Conservation (phyloP, 257 asterid species). For the Sherardia arvensis region DNA sequence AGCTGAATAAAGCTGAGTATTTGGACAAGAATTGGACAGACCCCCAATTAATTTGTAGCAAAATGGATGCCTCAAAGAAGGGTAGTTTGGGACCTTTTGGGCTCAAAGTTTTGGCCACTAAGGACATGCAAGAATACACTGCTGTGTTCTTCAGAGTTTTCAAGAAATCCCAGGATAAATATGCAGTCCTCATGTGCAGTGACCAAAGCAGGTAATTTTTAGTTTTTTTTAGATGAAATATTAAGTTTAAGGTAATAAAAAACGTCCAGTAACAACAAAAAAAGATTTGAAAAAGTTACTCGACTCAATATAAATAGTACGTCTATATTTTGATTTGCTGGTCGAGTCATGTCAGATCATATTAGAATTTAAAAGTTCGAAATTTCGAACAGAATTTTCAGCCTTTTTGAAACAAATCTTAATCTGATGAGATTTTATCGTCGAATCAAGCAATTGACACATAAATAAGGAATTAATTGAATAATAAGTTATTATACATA, state of each 20-base stretch:
- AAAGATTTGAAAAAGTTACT: background rate
- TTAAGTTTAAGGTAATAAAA: background rate
- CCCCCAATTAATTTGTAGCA: constrained; percentile 26
- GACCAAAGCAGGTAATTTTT: constrained; percentile 27
- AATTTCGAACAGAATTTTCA: too few species aligned
- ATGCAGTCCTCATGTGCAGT: constrained; percentile 33
- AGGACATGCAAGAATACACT: constrained; percentile 23
- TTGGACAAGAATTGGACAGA: constrained; percentile 22
- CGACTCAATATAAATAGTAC: too few species aligned
- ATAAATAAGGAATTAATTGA: too few species aligned
- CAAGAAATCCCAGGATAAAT: constrained; percentile 10
- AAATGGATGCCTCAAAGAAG: constrained; percentile 17
- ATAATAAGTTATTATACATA: too few species aligned
- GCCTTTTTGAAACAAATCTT: too few species aligned
- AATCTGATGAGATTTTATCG: too few species aligned
- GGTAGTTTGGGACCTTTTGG: constrained; percentile 33
- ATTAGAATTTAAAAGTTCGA: too few species aligned
- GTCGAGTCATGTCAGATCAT: background rate
- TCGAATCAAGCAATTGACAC: too few species aligned
- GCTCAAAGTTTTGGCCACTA: constrained; percentile 21
- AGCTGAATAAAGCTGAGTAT: constrained; percentile 18
- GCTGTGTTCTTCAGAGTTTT: constrained; percentile 33
- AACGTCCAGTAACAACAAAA: background rate
- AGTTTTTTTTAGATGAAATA: too few species aligned
- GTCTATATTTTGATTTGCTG: background rate